Evolutionary conservation across 2,329 filamentous ascomycete species (phyloP), one percentile per base, ranked within the genome.

Genomic region (Pestalotiopsis sp.): DNA sequence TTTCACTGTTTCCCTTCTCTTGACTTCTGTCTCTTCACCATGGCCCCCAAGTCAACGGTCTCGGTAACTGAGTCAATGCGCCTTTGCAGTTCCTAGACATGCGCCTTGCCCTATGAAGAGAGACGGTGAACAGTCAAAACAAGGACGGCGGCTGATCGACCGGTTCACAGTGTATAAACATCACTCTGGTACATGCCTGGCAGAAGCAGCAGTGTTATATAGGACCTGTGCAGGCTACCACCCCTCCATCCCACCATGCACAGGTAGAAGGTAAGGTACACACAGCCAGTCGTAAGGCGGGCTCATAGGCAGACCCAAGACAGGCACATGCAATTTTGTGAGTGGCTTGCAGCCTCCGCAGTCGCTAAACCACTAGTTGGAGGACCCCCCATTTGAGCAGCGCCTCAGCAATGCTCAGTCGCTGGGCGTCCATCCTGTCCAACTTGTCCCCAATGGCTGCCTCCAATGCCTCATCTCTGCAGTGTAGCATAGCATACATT

Each of bases 1-100:
- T 36, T 9, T 20, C 45, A 17, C 17, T n/a, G 14, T 52, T 17
- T 52, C 41, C 17, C 41, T 68, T 73, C 67, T 71, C 74, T 72
- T 74, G 76, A 72, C 76, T 77, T 11, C 52, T 67, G 66, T 65
- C 31, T 52, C 61, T 65, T 20, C 65, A 17, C 65, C 61, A 31
- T 67, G 27, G 67, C 56, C 49, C 59, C 20, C 56, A 27, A 45
- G 31, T 25, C 38, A 59, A 52, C 45, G 45, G 45, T 52, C 45
- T 52, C 20, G 45, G 45, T n/a, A 52, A 17, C 23, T 39, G 14
- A 39, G 59, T 36, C 59, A 62, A 62, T 62, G 25, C 20, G 14
- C 27, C 25, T 39, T 36, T 36, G 31, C 31, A 62, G 23, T 14
- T 36, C 59, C 59, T 62, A 20, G 38, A 20, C 27, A 36, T 62